Evolutionary conservation across 495 filamentous ascomycete genomes (phyloP).

Genomic region (Arthonia radiata): DNA sequence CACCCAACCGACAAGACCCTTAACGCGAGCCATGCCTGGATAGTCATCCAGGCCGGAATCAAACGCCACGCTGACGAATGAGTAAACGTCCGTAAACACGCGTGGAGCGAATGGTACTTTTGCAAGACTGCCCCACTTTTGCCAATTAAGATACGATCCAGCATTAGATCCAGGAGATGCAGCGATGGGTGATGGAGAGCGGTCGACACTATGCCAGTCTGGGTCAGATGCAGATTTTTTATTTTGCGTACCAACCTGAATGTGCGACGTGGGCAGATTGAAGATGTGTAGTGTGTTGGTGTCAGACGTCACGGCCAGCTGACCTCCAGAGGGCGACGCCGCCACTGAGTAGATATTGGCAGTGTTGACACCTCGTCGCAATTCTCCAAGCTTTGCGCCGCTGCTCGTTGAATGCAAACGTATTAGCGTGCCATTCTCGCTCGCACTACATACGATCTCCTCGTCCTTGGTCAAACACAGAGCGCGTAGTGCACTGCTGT

Average conservation of each 20-base stretch:
- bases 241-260: conserved; percentile 4
- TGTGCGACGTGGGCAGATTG: conserved; percentile 29
- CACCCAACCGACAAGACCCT: too few species aligned
- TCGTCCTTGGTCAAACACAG: conserved; percentile 60
- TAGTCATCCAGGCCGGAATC: conserved; percentile 49
- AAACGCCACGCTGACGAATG: conserved; percentile 46
- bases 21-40: conserved; percentile 13
- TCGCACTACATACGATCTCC: conserved; percentile 68
- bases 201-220: too few species aligned
- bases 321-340: conserved; percentile 52
- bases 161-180: too few species aligned
- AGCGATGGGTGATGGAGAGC: too few species aligned
- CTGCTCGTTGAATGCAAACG: conserved; percentile 58
- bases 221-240: conserved; percentile 1
- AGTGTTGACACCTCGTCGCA: conserved; percentile 70
- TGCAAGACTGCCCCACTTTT: conserved; percentile 57
- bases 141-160: not conserved
- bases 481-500: conserved; percentile 54
- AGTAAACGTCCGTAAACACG: conserved; percentile 67
- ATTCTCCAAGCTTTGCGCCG: conserved; percentile 53
- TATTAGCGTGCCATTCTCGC: conserved; percentile 80
- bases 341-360: conserved; percentile 69
- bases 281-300: conserved; percentile 91
- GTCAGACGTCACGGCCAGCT: conserved; percentile 86
- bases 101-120: conserved; percentile 57